These are phyloP conservation scores for Cerrena zonata DNA, from an alignment of 1,284 basidiomycete species.

Conservation along the genomic window DNA sequence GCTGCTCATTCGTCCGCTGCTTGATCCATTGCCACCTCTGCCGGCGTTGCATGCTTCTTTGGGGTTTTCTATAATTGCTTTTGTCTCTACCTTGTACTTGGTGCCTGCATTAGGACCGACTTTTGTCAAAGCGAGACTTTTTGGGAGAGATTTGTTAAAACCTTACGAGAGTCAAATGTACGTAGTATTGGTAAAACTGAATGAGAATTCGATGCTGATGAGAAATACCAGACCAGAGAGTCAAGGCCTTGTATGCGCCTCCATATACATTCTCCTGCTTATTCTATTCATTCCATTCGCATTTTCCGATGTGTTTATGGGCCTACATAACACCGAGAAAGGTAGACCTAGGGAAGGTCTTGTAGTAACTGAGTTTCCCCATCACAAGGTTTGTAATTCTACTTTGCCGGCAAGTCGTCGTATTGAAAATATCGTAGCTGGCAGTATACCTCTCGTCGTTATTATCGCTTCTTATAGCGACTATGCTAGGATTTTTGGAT, in stretches of 20 bases:
- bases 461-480: constrained; percentile 85
- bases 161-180: constrained; percentile 68
- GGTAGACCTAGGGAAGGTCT: constrained; percentile 50
- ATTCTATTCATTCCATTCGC: constrained; percentile 87
- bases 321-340: constrained; percentile 30
- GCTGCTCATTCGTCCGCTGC: constrained; percentile 63
- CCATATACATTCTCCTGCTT: constrained; percentile 80
- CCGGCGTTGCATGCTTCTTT: constrained; percentile 69
- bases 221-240: constrained; percentile 75
- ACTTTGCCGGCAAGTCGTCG: constrained; percentile 5
- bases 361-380: constrained; percentile 71
- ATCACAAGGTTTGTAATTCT: constrained; percentile 64
- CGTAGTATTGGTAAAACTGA: no score
- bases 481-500: constrained; percentile 91
- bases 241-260: constrained; percentile 84
- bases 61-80: constrained; percentile 77
- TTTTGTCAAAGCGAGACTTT: constrained; percentile 73
- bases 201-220: no score
- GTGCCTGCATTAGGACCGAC: constrained; percentile 70
- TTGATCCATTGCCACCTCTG: constrained; percentile 61
- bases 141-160: constrained; percentile 80
- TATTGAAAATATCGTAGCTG: constrained; percentile 44
- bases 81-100: constrained; percentile 66
- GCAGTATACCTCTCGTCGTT: constrained; percentile 90
- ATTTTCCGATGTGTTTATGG: constrained; percentile 68